These are phyloP conservation scores for Carex cristatella DNA, from an alignment of 176 grass and related monocot species.

Conservation along the genomic window DNA sequence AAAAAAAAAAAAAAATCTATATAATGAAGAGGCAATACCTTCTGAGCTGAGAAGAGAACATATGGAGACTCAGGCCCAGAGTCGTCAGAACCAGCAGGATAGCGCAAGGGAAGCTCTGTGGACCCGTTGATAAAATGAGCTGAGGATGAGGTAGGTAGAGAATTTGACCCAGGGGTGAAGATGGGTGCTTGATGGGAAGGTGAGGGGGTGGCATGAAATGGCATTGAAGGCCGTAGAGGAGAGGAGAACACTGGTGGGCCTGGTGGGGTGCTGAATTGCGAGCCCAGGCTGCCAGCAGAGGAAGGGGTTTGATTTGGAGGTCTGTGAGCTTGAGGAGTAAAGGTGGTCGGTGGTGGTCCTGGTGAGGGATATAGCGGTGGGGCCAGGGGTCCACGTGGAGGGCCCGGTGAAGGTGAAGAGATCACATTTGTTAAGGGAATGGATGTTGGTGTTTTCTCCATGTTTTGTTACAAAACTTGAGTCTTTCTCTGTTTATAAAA, in stretches of 20 bases:
- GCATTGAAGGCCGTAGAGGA: slow-evolving; percentile 66
- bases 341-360: background rate
- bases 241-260: slow-evolving; percentile 84
- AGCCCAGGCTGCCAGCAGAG: slow-evolving; percentile 14
- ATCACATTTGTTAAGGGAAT: slow-evolving; percentile 9
- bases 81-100: slow-evolving; percentile 29
- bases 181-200: slow-evolving; percentile 49
- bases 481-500: background rate
- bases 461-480: background rate
- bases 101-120: slow-evolving; percentile 35
- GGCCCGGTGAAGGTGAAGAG: background rate
- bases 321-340: slow-evolving; percentile 11
- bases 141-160: slow-evolving; percentile 54
- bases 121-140: slow-evolving; percentile 60
- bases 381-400: background rate
- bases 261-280: slow-evolving; percentile 80
- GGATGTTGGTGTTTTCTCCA: slow-evolving; percentile 9
- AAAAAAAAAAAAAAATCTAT: background rate
- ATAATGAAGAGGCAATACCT: slow-evolving; percentile 33
- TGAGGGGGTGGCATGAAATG: slow-evolving; percentile 57
- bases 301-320: slow-evolving; percentile 8
- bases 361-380: background rate
- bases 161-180: slow-evolving; percentile 21
- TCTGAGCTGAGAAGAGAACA: slow-evolving; percentile 89
- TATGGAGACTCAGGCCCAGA: slow-evolving; percentile 63